Conservation (phyloP, 495 filamentous ascomycete genomes). For the Durotheca rogersii region DNA sequence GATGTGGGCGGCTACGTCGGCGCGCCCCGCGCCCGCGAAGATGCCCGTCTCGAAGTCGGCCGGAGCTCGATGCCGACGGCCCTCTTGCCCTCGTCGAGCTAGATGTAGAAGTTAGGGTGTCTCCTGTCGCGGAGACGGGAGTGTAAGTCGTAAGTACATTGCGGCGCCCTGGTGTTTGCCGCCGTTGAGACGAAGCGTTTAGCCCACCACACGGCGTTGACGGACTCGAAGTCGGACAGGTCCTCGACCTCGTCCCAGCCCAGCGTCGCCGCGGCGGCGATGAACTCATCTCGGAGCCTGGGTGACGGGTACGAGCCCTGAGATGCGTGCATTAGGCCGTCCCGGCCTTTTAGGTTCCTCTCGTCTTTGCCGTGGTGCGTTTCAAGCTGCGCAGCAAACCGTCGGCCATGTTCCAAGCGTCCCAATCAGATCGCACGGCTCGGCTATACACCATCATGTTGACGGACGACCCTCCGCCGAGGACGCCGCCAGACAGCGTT, state of each 20-base stretch:
- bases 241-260: conserved; percentile 25
- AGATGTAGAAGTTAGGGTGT: conserved; percentile 50
- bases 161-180: conserved; percentile 34
- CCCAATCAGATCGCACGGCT: neutral
- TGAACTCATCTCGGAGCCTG: conserved; percentile 38
- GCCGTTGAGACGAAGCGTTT: conserved; percentile 30
- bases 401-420: conserved; percentile 8
- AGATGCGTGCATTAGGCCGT: conserved; percentile 52
- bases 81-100: conserved; percentile 43
- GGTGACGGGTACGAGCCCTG: conserved; percentile 35
- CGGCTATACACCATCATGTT: conserved; percentile 6
- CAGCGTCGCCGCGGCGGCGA: conserved; percentile 40
- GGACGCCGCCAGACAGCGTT: neutral
- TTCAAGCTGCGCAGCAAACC: conserved; percentile 44
- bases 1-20: no score
- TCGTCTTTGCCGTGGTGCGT: conserved; percentile 42
- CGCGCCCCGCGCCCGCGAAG: no score
- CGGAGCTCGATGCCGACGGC: conserved; percentile 46
- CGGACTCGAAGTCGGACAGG: conserved; percentile 19
- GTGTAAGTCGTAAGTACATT: conserved; percentile 41
- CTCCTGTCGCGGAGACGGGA: conserved; percentile 44
- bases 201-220: conserved; percentile 23
- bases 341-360: conserved; percentile 42
- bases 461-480: conserved; percentile 6
- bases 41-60: no score